Evolutionary conservation across 1,284 basidiomycete genomes (phyloP).

Genomic region (Naganishia sp.): DNA sequence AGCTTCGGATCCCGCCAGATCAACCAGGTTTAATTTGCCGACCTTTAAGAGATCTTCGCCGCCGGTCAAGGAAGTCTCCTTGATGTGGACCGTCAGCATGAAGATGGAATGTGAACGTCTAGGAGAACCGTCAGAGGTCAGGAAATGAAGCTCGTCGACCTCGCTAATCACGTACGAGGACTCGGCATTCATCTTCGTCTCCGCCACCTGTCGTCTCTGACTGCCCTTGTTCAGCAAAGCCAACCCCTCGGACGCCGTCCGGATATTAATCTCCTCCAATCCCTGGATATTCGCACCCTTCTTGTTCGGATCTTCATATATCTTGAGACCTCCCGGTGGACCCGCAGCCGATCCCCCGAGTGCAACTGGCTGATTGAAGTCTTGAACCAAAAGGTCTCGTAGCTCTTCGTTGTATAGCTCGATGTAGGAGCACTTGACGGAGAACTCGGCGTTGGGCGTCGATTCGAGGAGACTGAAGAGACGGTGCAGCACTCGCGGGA

Average conservation of each 20-base stretch:
- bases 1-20: conserved; percentile 92
- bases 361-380: conserved; percentile 62
- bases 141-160: neutral
- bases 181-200: conserved; percentile 97
- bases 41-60: conserved; percentile 70
- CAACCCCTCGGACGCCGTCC: conserved; percentile 80
- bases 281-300: conserved; percentile 92
- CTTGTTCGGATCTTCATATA: conserved; percentile 88
- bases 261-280: conserved; percentile 84
- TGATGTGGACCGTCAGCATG: conserved; percentile 89
- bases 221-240: conserved; percentile 84
- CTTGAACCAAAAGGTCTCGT: conserved; percentile 81
- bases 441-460: conserved; percentile 71
- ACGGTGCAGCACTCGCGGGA: conserved; percentile 91
- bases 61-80: conserved; percentile 63
- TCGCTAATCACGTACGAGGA: conserved; percentile 61
- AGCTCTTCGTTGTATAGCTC: conserved; percentile 99
- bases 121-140: neutral
- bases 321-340: conserved; percentile 76
- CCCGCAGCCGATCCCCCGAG: conserved; percentile 40
- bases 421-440: conserved; percentile 90
- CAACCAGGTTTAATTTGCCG: conserved; percentile 30
- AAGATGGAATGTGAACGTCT: conserved; percentile 98
- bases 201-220: conserved; percentile 86
- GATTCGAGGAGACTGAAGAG: conserved; percentile 87